Conservation (phyloP, 23 red algal species). For the Gracilaria caudata region DNA sequence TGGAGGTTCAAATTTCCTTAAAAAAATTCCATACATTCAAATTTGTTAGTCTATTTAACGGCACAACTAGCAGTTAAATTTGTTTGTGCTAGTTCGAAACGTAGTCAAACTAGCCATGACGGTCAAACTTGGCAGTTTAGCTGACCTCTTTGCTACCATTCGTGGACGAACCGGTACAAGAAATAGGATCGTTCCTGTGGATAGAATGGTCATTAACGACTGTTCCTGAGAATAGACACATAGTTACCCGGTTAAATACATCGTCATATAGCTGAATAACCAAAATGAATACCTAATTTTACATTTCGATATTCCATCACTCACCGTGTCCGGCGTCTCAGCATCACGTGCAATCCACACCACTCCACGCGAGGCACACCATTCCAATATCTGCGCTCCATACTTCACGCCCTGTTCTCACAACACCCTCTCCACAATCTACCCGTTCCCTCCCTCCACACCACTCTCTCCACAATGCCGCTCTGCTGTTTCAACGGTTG, state of each 20-base stretch:
- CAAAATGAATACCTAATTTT: too few species aligned
- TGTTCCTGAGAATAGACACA: too few species aligned
- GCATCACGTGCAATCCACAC: too few species aligned
- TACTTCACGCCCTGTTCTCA: neutral
- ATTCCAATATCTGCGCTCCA: too few species aligned
- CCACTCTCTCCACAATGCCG: neutral
- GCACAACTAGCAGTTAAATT: neutral
- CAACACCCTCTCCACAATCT: neutral
- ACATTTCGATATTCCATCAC: too few species aligned
- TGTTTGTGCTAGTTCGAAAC: neutral
- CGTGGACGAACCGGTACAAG: neutral
- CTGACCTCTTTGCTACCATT: neutral
- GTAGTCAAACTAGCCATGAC: neutral
- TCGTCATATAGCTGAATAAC: too few species aligned
- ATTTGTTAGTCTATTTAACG: neutral
- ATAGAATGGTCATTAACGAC: too few species aligned
- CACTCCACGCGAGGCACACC: too few species aligned
- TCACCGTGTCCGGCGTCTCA: too few species aligned
- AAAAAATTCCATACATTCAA: neutral
- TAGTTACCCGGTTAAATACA: too few species aligned
- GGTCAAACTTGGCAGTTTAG: neutral
- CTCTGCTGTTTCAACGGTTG: neutral
- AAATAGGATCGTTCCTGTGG: too few species aligned
- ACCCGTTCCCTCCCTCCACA: neutral
- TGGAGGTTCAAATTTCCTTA: neutral